phyloP scores from a whole-genome alignment of 108 stramenopile genomes.

The Cylindrotheca closterium region DNA sequence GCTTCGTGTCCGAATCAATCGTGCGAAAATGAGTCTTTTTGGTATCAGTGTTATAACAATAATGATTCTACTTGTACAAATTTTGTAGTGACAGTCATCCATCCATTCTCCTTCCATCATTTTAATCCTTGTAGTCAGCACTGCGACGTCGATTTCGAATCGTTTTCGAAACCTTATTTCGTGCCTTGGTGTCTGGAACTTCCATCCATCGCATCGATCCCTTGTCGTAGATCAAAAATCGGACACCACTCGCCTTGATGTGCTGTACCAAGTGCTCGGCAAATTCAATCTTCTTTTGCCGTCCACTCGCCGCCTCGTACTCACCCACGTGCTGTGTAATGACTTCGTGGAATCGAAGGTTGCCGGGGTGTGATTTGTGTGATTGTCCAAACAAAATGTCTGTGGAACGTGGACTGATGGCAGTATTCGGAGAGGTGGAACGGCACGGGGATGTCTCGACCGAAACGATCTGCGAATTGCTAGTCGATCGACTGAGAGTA shows the following conservation, averaged over 20 bases:
- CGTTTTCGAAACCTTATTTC: conserved; percentile 14
- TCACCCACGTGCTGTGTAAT: conserved; percentile 1
- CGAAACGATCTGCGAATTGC: too few species aligned
- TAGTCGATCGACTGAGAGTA: not conserved
- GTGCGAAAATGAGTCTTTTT: too few species aligned
- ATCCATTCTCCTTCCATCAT: too few species aligned
- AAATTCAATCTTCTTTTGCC: conserved; percentile 5
- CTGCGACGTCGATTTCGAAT: conserved; percentile 1
- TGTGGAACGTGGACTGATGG: not conserved
- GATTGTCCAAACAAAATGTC: not conserved
- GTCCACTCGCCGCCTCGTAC: not conserved
- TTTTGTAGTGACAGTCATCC: too few species aligned
- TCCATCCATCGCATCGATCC: conserved; percentile 8
- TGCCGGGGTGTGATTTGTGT: conserved; percentile 18
- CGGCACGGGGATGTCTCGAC: not conserved
- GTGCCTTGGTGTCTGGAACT: conserved; percentile 3
- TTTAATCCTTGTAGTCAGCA: too few species aligned
- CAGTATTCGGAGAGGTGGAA: not conserved
- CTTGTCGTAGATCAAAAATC: conserved; percentile 12
- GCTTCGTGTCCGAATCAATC: too few species aligned
- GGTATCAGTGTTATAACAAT: too few species aligned
- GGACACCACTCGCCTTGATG: not conserved
- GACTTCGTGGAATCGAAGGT: not conserved
- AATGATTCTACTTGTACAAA: too few species aligned
- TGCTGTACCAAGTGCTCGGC: not conserved